Evolutionary conservation across 306 rosid genomes (phyloP).

Genomic region (Dalbergia oliveri): DNA sequence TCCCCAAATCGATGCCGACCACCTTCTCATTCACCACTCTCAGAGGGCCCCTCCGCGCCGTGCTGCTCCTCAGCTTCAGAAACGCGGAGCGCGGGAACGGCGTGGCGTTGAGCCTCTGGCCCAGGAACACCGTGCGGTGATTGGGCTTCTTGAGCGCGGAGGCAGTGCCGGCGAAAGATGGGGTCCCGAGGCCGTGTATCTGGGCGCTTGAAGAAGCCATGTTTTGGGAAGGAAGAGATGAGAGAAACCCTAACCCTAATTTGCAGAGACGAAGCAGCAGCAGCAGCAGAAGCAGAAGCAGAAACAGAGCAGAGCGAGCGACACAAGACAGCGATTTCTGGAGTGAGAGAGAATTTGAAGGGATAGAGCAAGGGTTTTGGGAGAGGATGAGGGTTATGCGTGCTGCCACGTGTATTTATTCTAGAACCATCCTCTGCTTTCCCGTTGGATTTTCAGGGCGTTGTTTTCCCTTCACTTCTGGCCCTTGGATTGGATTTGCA

Average conservation of each 20-base stretch:
- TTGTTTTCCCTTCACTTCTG: background rate
- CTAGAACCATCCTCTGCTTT: conserved; percentile 51
- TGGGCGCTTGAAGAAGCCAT: conserved; percentile 78
- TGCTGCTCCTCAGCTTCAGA: conserved; percentile 44
- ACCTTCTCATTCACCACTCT: conserved; percentile 82
- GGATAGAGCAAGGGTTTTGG: background rate
- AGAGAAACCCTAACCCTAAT: conserved; percentile 10
- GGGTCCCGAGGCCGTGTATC: conserved; percentile 74
- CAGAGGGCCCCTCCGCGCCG: conserved; percentile 48
- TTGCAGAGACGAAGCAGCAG: background rate
- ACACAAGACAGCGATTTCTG: background rate
- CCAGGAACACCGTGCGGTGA: conserved; percentile 64
- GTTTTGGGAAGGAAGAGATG: background rate
- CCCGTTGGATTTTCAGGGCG: conserved; percentile 28
- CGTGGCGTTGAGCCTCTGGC: conserved; percentile 51
- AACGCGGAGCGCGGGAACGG: conserved; percentile 52
- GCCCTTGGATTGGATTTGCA: conserved; percentile 1
- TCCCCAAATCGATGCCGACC: conserved; percentile 84
- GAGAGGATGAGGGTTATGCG: conserved; percentile 40
- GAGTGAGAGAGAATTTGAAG: background rate
- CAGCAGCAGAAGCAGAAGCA: too few species aligned
- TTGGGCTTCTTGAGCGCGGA: conserved; percentile 45
- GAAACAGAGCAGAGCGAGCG: too few species aligned
- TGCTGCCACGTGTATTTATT: conserved; percentile 40
- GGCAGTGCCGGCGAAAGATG: conserved; percentile 48